phyloP scores from a whole-genome alignment of 495 filamentous ascomycete genomes.

The Glarea lozoyensis region DNA sequence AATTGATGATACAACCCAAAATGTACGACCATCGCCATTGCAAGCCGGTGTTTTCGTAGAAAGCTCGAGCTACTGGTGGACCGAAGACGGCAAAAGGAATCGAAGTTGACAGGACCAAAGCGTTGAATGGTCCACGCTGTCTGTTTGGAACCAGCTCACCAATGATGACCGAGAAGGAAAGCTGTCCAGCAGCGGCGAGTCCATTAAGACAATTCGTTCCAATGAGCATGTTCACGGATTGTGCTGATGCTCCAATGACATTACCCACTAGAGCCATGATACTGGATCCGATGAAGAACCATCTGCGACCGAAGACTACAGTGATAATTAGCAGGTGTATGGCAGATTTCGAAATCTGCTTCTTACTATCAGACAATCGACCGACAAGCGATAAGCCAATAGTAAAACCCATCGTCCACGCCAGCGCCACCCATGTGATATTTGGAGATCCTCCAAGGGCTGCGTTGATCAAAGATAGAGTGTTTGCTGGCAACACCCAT shows the following conservation, averaged over 20 bases:
- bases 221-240: neutral
- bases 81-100: neutral
- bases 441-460: neutral
- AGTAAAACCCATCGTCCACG: constrained; percentile 1
- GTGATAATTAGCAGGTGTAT: neutral
- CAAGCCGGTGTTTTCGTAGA: neutral
- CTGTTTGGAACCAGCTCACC: constrained; percentile 1
- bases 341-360: neutral
- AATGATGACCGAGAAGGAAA: neutral
- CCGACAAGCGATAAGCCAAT: constrained; percentile 1
- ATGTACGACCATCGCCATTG: constrained; percentile 1
- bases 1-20: neutral
- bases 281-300: constrained; percentile 2
- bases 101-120: neutral
- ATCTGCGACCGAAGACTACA: constrained; percentile 1
- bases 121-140: neutral
- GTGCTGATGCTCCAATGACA: neutral
- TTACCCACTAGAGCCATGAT: constrained; percentile 1
- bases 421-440: constrained; percentile 2
- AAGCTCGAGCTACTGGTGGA: neutral
- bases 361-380: neutral
- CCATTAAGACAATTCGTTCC: neutral
- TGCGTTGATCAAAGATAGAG: neutral
- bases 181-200: neutral
- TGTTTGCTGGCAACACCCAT: constrained; percentile 2